phyloP scores from a whole-genome alignment of 768 basidiomycete species.

The Russula sp. region DNA sequence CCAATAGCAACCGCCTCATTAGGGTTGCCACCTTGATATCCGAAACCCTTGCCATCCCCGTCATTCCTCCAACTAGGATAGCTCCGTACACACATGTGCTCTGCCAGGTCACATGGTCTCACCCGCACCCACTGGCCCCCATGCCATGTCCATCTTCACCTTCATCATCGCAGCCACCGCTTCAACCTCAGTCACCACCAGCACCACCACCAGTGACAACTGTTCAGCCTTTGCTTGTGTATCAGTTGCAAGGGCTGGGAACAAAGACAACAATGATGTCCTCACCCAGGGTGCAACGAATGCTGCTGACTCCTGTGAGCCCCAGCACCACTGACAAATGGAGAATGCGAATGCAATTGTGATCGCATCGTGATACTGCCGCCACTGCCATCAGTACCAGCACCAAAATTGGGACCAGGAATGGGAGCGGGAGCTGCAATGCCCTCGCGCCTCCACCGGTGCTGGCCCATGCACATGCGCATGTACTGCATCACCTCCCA shows the following conservation, averaged over 20 bases:
- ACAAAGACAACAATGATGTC: too few species aligned
- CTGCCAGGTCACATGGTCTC: slow-evolving; percentile 11
- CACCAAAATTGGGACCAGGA: not conserved
- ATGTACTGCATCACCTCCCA: slow-evolving; percentile 9
- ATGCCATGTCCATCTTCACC: not conserved
- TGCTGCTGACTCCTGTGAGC: slow-evolving; percentile 4
- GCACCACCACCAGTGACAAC: not conserved
- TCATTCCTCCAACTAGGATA: too few species aligned
- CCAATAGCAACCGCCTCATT: too few species aligned
- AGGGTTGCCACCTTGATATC: too few species aligned
- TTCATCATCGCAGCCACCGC: not conserved
- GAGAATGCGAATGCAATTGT: slow-evolving; percentile 10
- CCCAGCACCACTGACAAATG: slow-evolving; percentile 15
- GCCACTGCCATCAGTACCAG: not conserved
- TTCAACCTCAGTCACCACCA: not conserved
- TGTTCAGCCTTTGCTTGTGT: not conserved
- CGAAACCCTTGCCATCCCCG: too few species aligned
- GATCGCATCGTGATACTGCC: slow-evolving; percentile 5
- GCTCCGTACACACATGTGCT: not conserved
- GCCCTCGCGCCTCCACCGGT: not conserved
- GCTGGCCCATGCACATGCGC: not conserved
- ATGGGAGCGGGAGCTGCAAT: too few species aligned
- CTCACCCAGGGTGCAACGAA: slow-evolving; percentile 5
- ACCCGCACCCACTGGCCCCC: not conserved
- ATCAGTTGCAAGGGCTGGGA: not conserved